Conservation (phyloP, 2,329 filamentous ascomycete genomes). For the Cladosporium colombiae region DNA sequence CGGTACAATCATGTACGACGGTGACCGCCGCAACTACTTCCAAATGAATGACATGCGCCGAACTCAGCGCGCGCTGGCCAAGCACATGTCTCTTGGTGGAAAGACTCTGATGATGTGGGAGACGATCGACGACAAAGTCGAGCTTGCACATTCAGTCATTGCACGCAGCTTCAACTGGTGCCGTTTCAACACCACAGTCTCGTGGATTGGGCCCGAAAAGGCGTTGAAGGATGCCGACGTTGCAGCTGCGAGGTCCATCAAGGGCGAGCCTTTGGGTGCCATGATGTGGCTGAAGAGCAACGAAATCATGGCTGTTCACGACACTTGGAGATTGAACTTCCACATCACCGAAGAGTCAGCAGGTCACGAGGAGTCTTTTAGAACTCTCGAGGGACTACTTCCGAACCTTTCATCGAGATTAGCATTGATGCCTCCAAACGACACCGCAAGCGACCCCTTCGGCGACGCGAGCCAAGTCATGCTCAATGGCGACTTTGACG, state of each 20-base stretch:
- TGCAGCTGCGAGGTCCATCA: slow-evolving; percentile 30
- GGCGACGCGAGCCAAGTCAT: slow-evolving; percentile 17
- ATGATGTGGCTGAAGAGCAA: slow-evolving; percentile 51
- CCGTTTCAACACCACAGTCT: slow-evolving; percentile 48
- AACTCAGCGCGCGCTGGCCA: slow-evolving; percentile 49
- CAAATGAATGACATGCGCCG: slow-evolving; percentile 44
- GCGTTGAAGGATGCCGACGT: slow-evolving; percentile 43
- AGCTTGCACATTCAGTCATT: slow-evolving; percentile 44
- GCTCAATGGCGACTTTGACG: slow-evolving; percentile 20
- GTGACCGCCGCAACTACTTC: slow-evolving; percentile 48
- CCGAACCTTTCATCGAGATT: slow-evolving; percentile 34
- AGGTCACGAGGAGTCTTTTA: slow-evolving; percentile 15
- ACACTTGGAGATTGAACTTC: slow-evolving; percentile 40
- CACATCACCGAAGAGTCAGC: slow-evolving; percentile 22
- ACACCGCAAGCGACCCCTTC: slow-evolving; percentile 13
- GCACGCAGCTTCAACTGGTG: slow-evolving; percentile 50
- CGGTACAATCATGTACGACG: slow-evolving; percentile 43
- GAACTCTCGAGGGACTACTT: slow-evolving; percentile 21
- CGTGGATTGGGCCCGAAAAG: slow-evolving; percentile 45
- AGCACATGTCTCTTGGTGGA: slow-evolving; percentile 47
- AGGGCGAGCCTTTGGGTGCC: slow-evolving; percentile 44
- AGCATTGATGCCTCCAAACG: slow-evolving; percentile 1
- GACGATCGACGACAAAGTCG: slow-evolving; percentile 43
- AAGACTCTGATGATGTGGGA: slow-evolving; percentile 50
- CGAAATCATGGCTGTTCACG: slow-evolving; percentile 47